Conservation (phyloP, 2,329 filamentous ascomycete genomes). For the Elsinoe australis region DNA sequence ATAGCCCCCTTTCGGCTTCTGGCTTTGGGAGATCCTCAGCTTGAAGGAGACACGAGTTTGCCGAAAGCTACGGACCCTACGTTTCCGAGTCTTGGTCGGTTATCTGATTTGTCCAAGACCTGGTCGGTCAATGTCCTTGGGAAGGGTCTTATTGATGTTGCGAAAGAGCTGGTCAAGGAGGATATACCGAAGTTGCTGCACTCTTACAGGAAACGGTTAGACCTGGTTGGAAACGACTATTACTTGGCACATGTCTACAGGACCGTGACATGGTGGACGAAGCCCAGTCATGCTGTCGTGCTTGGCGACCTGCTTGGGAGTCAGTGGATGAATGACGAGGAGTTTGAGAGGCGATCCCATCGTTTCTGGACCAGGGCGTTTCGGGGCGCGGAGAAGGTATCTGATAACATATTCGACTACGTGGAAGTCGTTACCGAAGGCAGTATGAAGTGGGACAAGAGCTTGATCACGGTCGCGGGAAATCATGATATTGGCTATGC, state of each 20-base stretch:
- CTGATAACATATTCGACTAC: slow-evolving; percentile 19
- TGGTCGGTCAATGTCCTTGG: too few relatives aligned
- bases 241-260: slow-evolving; percentile 92
- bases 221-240: slow-evolving; percentile 87
- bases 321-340: slow-evolving; percentile 83
- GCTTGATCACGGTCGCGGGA: slow-evolving; percentile 81
- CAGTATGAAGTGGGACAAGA: slow-evolving; percentile 31
- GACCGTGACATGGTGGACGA: slow-evolving; percentile 72
- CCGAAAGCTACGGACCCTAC: slow-evolving; percentile 44
- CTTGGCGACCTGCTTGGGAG: slow-evolving; percentile 88
- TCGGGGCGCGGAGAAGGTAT: slow-evolving; percentile 38
- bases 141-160: slow-evolving; percentile 19
- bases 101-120: slow-evolving; percentile 12
- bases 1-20: slow-evolving; percentile 76
- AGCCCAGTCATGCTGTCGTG: slow-evolving; percentile 79
- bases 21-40: slow-evolving; percentile 81
- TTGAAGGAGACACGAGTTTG: slow-evolving; percentile 85
- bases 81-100: slow-evolving; percentile 33
- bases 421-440: slow-evolving; percentile 24
- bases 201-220: slow-evolving; percentile 68
- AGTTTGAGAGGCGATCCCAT: slow-evolving; percentile 66
- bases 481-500: slow-evolving; percentile 98
- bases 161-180: slow-evolving; percentile 30
- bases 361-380: slow-evolving; percentile 81
- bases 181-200: slow-evolving; percentile 62